phyloP scores from a whole-genome alignment of 345 rosid genomes.

The Pistacia integerrima region DNA sequence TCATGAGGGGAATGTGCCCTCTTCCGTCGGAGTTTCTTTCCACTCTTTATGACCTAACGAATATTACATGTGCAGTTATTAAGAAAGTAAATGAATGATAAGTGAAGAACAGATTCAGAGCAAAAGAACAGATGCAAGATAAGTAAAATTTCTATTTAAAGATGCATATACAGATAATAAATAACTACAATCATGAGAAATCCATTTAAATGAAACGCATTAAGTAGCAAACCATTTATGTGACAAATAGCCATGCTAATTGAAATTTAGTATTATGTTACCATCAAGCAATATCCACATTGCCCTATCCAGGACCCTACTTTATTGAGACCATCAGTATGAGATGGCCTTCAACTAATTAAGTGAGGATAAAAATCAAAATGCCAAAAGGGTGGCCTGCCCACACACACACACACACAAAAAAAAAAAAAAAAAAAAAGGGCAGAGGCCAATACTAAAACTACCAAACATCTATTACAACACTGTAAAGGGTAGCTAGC shows the following conservation, averaged over 20 bases:
- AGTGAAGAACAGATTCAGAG: slow-evolving; percentile 12
- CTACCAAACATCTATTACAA: too few relatives aligned
- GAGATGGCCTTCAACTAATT: not conserved
- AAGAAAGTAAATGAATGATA: not conserved
- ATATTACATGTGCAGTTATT: slow-evolving; percentile 13
- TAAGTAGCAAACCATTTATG: not conserved
- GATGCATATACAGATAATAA: not conserved
- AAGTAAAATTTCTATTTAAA: not conserved
- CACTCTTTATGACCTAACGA: slow-evolving; percentile 61
- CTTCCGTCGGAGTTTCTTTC: slow-evolving; percentile 48
- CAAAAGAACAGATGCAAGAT: slow-evolving; percentile 6
- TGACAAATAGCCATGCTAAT: not conserved
- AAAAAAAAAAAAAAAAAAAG: too few relatives aligned
- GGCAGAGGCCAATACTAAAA: too few relatives aligned
- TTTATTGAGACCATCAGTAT: not conserved
- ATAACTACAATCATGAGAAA: not conserved
- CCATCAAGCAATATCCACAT: not conserved
- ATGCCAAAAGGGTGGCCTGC: too few relatives aligned
- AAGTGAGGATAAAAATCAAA: too few relatives aligned
- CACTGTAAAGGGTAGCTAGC: too few relatives aligned
- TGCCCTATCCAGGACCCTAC: not conserved
- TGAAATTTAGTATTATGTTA: not conserved
- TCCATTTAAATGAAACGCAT: not conserved
- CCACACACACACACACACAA: too few relatives aligned
- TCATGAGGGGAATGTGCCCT: slow-evolving; percentile 33